Conservation (phyloP, 208 protist genomes). For the Leishmania gerbilli region DNA sequence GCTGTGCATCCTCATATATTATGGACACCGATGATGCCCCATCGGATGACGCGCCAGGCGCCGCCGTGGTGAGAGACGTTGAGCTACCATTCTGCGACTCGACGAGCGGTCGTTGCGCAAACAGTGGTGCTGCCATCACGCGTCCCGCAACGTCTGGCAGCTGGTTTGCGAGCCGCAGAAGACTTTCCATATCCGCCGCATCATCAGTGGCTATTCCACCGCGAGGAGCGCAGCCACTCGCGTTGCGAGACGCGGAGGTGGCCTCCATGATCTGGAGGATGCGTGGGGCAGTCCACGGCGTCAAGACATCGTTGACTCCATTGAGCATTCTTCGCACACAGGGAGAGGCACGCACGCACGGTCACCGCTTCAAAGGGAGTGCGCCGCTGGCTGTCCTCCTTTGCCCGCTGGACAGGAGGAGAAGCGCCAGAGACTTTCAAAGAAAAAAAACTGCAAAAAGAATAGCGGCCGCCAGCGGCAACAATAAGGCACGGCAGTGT, state of each 20-base stretch:
- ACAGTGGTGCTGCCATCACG: constrained; percentile 62
- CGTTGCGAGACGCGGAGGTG: constrained; percentile 13
- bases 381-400: not conserved
- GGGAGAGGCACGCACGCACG: not conserved
- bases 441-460: not conserved
- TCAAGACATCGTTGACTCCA: constrained; percentile 32
- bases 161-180: constrained; percentile 47
- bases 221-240: not conserved
- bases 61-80: not conserved
- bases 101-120: constrained; percentile 46
- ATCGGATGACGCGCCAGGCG: not conserved
- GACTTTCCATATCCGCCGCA: constrained; percentile 25
- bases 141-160: constrained; percentile 67
- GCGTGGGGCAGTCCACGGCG: constrained; percentile 54
- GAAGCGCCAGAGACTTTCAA: not conserved
- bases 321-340: constrained; percentile 8
- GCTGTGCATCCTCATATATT: constrained; percentile 19
- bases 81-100: constrained; percentile 4
- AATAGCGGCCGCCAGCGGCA: not conserved
- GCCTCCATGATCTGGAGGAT: constrained; percentile 60
- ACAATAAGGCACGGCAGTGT: not conserved
- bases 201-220: constrained; percentile 8
- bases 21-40: constrained; percentile 7
- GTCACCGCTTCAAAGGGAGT: not conserved
- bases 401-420: not conserved